phyloP scores from a whole-genome alignment of 257 asterid species.

The Solanum gracilifrons region DNA sequence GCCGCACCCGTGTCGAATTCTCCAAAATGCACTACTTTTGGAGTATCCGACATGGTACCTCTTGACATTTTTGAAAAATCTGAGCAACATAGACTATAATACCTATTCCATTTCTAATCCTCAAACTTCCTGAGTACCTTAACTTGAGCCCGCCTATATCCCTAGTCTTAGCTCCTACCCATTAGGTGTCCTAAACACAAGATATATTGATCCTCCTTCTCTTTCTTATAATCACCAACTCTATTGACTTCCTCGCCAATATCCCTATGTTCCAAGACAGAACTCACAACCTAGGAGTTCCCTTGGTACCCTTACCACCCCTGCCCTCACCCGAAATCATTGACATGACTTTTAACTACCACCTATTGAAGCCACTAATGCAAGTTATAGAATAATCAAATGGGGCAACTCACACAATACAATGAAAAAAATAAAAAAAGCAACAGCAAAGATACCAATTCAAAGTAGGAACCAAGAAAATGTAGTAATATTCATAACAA shows the following conservation, averaged over 20 bases:
- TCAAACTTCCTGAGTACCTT: background rate
- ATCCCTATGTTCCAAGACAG: background rate
- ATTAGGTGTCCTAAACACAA: background rate
- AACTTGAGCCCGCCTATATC: background rate
- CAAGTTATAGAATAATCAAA: background rate
- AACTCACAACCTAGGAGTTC: background rate
- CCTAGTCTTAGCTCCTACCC: background rate
- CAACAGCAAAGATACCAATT: background rate
- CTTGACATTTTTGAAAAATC: no score
- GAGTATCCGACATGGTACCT: no score
- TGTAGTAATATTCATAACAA: background rate
- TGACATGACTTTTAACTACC: background rate
- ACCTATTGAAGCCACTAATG: background rate
- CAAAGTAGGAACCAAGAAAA: background rate
- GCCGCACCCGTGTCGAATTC: no score
- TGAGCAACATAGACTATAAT: background rate
- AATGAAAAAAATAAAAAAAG: background rate
- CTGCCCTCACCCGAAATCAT: background rate
- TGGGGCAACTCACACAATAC: background rate
- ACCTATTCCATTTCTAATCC: background rate
- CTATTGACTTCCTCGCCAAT: background rate
- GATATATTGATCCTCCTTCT: background rate
- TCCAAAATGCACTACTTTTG: no score
- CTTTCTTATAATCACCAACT: background rate
- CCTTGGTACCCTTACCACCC: background rate